These are phyloP conservation scores for Neurospora sp. DNA, from an alignment of 495 filamentous ascomycete species.

Conservation along the genomic window DNA sequence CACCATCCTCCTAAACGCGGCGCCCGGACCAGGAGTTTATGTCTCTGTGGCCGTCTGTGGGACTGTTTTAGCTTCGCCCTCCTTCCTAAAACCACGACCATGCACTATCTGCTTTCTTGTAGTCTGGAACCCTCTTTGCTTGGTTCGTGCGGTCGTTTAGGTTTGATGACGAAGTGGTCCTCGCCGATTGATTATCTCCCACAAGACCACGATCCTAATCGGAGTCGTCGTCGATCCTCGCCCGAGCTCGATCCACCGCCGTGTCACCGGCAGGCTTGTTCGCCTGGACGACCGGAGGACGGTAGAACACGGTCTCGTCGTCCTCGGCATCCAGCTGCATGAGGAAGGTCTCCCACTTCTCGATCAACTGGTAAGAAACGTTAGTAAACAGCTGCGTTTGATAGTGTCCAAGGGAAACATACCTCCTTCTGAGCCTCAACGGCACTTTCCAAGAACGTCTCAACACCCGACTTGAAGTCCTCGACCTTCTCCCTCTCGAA, in stretches of 20 bases:
- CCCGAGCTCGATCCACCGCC: slow-evolving; percentile 39
- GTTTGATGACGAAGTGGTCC: slow-evolving; percentile 4
- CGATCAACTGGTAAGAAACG: slow-evolving; percentile 63
- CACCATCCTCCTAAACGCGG: not conserved
- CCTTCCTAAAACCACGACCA: not conserved
- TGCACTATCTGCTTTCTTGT: not conserved
- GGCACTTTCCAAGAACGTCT: slow-evolving; percentile 92
- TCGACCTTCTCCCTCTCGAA: slow-evolving; percentile 98
- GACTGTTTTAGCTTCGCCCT: not conserved
- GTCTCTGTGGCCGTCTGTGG: not conserved
- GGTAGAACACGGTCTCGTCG: slow-evolving; percentile 70
- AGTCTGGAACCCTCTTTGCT: not conserved
- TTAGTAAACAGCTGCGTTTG: not conserved
- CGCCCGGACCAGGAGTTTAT: not conserved
- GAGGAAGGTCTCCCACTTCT: slow-evolving; percentile 96
- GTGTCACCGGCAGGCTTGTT: slow-evolving; percentile 38
- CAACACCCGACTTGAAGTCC: slow-evolving; percentile 96
- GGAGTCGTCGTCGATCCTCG: slow-evolving; percentile 42
- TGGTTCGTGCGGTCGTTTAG: not conserved
- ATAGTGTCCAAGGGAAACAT: slow-evolving; percentile 15
- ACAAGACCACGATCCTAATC: slow-evolving; percentile 24
- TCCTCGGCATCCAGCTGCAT: slow-evolving; percentile 91
- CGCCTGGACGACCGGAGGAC: slow-evolving; percentile 41
- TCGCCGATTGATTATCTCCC: slow-evolving; percentile 4
- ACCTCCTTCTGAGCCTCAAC: slow-evolving; percentile 99